Evolutionary conservation across 441 rosid species (phyloP).

Genomic region (Arabidopsis lyrata): DNA sequence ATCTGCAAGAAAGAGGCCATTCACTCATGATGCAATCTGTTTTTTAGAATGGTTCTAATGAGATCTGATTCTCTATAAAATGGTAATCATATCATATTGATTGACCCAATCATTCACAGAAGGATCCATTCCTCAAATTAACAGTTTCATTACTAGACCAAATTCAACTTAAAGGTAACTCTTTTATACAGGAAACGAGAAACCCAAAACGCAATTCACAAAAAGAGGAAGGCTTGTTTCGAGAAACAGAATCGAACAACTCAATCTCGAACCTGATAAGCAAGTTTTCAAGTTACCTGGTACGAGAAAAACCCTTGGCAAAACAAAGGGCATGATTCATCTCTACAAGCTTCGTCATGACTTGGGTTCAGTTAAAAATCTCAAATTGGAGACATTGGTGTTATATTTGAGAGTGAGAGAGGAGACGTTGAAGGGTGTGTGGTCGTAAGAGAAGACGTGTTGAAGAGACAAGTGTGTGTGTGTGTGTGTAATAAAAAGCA

Average conservation of each 20-base stretch:
- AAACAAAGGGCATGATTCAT: constrained; percentile 26
- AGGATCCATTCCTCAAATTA: not conserved
- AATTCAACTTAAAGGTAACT: not conserved
- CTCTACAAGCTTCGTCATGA: constrained; percentile 34
- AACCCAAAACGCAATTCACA: constrained; percentile 22
- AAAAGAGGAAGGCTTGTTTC: constrained; percentile 18
- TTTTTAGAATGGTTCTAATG: not conserved
- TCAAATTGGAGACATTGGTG: constrained; percentile 15
- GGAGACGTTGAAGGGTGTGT: constrained; percentile 18
- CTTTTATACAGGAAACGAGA: constrained; percentile 20
- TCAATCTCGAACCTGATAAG: not conserved
- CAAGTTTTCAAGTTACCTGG: constrained; percentile 27
- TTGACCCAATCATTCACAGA: constrained; percentile 1
- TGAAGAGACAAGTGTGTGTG: constrained; percentile 22
- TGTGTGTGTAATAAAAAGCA: not conserved
- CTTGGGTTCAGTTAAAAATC: constrained; percentile 14
- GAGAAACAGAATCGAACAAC: constrained; percentile 16
- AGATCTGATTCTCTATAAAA: constrained; percentile 5
- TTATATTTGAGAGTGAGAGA: constrained; percentile 1
- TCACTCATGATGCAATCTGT: not conserved
- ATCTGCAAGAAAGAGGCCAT: constrained; percentile 33
- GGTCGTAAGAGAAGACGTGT: constrained; percentile 38
- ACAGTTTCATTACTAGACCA: not conserved
- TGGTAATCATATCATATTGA: not conserved
- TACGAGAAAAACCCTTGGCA: constrained; percentile 24